Percentiles rank a stretch among this genome's conserved stretches.
Evolutionary conservation across 2,329 filamentous ascomycete species (phyloP).

Genomic region (Aspergillus fumigatus): DNA sequence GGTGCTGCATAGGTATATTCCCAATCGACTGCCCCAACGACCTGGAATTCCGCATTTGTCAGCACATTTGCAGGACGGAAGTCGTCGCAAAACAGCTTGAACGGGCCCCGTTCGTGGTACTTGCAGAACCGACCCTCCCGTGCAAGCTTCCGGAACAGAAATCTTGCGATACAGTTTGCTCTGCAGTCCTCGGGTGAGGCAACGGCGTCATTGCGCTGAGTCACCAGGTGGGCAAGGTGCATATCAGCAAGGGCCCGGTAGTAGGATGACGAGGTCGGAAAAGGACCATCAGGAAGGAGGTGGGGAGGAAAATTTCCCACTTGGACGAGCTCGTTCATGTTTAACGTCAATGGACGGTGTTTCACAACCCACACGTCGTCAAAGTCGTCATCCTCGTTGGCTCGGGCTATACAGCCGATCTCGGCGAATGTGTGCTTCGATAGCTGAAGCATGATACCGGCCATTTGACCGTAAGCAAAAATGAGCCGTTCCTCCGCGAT

Average conservation of each 20-base stretch:
- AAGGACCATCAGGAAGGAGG: conserved; percentile 14
- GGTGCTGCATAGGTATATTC: conserved; percentile 24
- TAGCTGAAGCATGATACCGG: conserved; percentile 37
- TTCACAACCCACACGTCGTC: conserved; percentile 19
- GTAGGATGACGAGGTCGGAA: conserved; percentile 32
- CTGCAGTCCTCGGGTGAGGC: conserved; percentile 19
- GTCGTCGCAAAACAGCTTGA: conserved; percentile 24
- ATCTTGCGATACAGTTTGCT: conserved; percentile 16
- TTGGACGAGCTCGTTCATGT: conserved; percentile 39
- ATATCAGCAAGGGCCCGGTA: conserved; percentile 37
- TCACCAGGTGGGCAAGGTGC: conserved; percentile 38
- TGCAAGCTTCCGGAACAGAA: background rate
- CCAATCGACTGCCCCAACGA: conserved; percentile 24
- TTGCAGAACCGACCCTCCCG: conserved; percentile 8
- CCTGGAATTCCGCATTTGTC: conserved; percentile 14
- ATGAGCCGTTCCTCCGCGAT: conserved; percentile 31
- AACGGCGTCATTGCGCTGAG: conserved; percentile 38
- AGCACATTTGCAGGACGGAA: conserved; percentile 25
- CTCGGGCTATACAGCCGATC: conserved; percentile 25
- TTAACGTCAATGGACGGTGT: conserved; percentile 36
- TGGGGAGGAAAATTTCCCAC: conserved; percentile 14
- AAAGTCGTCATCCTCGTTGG: conserved; percentile 24
- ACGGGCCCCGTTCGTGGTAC: conserved; percentile 15
- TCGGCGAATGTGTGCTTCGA: conserved; percentile 28
- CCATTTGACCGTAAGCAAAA: conserved; percentile 38